Percentiles rank a stretch among this genome's conserved stretches.
phyloP scores from a whole-genome alignment of 2,329 filamentous ascomycete species.

The Aspergillus tanneri region DNA sequence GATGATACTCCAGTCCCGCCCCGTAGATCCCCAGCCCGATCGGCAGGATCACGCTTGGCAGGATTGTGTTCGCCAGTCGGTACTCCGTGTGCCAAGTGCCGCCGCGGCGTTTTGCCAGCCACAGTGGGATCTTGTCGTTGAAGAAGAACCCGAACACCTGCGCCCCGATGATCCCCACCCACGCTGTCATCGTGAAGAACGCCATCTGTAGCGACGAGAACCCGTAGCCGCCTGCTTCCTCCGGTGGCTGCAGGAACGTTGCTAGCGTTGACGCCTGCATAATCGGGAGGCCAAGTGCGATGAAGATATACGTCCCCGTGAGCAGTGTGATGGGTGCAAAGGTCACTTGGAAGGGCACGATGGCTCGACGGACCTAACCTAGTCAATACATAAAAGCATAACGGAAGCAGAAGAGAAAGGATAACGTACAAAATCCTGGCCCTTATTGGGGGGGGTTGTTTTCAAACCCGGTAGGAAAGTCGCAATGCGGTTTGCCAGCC shows the following conservation, averaged over 20 bases:
- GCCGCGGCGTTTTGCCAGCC: slow-evolving; percentile 28
- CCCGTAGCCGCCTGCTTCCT: slow-evolving; percentile 42
- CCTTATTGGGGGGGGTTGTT: not conserved
- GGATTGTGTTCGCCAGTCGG: slow-evolving; percentile 27
- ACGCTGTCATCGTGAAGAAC: slow-evolving; percentile 42
- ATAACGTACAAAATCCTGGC: not conserved
- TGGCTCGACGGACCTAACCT: slow-evolving; percentile 15
- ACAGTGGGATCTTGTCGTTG: slow-evolving; percentile 43
- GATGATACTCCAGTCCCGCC: slow-evolving; percentile 41
- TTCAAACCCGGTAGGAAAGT: slow-evolving; percentile 24
- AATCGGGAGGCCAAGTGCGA: slow-evolving; percentile 39
- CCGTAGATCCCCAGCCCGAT: slow-evolving; percentile 39
- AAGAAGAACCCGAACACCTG: slow-evolving; percentile 39
- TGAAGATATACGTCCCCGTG: slow-evolving; percentile 39
- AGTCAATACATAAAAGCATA: slow-evolving; percentile 18
- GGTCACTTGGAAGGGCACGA: slow-evolving; percentile 29
- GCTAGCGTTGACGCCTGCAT: slow-evolving; percentile 36
- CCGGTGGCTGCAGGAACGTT: slow-evolving; percentile 40
- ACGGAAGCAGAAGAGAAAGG: not conserved
- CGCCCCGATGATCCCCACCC: slow-evolving; percentile 41
- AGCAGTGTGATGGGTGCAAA: slow-evolving; percentile 40
- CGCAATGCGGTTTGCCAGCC: slow-evolving; percentile 25
- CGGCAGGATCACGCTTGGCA: slow-evolving; percentile 29
- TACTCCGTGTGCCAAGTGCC: slow-evolving; percentile 39
- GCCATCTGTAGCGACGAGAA: slow-evolving; percentile 44